These are phyloP conservation scores for Aspergillus pseudoviridinutans DNA, from an alignment of 2,329 filamentous ascomycete species.

Conservation along the genomic window DNA sequence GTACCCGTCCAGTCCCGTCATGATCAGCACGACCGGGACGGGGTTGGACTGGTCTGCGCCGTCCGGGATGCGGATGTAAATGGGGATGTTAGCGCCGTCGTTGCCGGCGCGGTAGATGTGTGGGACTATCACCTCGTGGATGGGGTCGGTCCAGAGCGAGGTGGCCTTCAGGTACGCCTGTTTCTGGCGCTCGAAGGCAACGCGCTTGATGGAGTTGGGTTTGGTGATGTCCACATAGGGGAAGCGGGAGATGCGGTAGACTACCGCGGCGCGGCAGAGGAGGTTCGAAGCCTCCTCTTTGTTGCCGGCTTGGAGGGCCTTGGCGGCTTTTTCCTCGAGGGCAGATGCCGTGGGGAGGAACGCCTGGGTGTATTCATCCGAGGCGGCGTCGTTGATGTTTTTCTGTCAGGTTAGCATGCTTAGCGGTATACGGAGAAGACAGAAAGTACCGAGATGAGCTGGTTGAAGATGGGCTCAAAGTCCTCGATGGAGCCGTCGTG, in stretches of 20 bases:
- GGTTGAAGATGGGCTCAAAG: constrained; percentile 65
- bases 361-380: constrained; percentile 59
- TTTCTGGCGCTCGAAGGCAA: constrained; percentile 65
- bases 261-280: constrained; percentile 66
- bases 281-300: constrained; percentile 54
- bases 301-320: constrained; percentile 48
- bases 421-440: constrained; percentile 1
- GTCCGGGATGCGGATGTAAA: constrained; percentile 61
- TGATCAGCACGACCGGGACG: constrained; percentile 52
- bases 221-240: constrained; percentile 43
- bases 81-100: constrained; percentile 57
- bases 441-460: constrained; percentile 52
- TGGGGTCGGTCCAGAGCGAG: constrained; percentile 52
- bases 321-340: constrained; percentile 52
- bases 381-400: constrained; percentile 62
- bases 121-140: constrained; percentile 60
- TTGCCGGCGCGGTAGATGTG: constrained; percentile 48
- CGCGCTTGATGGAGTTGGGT: constrained; percentile 47
- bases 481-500: constrained; percentile 67
- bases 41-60: constrained; percentile 40
- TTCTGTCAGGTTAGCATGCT: constrained; percentile 30
- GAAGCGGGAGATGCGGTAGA: constrained; percentile 72
- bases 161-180: constrained; percentile 57
- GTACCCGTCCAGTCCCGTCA: constrained; percentile 58
- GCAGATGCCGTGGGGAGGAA: constrained; percentile 60